phyloP scores from a whole-genome alignment of 768 basidiomycete genomes.

The Tylopilus sp. region DNA sequence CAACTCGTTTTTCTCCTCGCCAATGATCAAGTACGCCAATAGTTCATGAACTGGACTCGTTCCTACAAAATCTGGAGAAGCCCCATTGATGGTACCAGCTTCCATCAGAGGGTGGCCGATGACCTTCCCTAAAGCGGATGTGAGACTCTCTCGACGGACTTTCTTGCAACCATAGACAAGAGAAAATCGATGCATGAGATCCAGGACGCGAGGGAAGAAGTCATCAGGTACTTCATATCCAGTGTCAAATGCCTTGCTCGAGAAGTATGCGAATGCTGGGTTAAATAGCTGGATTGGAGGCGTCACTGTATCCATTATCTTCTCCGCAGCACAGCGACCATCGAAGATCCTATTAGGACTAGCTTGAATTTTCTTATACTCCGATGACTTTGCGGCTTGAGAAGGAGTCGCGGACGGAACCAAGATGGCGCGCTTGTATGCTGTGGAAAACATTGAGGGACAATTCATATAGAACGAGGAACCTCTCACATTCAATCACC shows the following conservation, averaged over 20 bases:
- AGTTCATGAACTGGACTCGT: neutral
- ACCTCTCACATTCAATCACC: neutral
- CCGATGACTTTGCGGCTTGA: slow-evolving; percentile 4
- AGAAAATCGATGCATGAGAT: slow-evolving; percentile 16
- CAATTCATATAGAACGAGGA: neutral
- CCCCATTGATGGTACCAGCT: neutral
- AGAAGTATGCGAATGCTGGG: slow-evolving; percentile 27
- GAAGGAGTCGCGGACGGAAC: no score
- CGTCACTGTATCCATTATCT: neutral
- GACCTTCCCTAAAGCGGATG: neutral
- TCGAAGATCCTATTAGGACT: slow-evolving; percentile 6
- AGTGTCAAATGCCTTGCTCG: slow-evolving; percentile 16
- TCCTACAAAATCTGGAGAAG: neutral
- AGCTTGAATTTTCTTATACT: slow-evolving; percentile 5
- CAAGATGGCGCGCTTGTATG: no score
- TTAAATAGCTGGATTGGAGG: slow-evolving; percentile 16
- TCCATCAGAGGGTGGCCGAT: neutral
- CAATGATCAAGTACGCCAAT: slow-evolving; percentile 9
- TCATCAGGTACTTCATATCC: slow-evolving; percentile 3
- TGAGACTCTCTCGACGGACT: neutral
- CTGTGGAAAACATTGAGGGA: no score
- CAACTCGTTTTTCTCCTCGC: slow-evolving; percentile 19
- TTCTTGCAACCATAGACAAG: slow-evolving; percentile 10
- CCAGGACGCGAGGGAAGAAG: neutral
- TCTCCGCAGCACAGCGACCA: neutral